phyloP scores from a whole-genome alignment of 139 green algal species.

The Nannochloris sp. region DNA sequence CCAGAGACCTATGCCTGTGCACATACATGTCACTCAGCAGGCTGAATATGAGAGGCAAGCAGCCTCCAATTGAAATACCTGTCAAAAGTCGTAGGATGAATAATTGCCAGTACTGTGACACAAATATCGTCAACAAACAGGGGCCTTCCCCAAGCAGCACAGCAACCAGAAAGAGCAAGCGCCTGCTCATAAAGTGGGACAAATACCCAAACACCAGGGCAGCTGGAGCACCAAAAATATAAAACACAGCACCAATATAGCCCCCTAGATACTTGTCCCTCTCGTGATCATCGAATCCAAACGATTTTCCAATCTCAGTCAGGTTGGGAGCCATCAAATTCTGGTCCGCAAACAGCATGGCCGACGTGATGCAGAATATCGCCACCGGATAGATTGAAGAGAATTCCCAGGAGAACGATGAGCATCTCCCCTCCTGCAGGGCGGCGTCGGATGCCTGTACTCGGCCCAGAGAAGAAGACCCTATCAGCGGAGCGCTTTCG shows the following conservation, averaged over 20 bases:
- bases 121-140: constrained; percentile 63
- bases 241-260: constrained; percentile 69
- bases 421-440: too few species aligned
- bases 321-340: constrained; percentile 83
- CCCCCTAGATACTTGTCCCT: constrained; percentile 65
- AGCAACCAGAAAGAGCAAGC: constrained; percentile 57
- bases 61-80: constrained; percentile 66
- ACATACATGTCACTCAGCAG: constrained; percentile 69
- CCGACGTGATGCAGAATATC: constrained; percentile 60
- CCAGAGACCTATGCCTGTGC: constrained; percentile 21
- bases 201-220: constrained; percentile 64
- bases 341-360: constrained; percentile 76
- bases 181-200: constrained; percentile 47
- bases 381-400: constrained; percentile 39
- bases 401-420: too few species aligned
- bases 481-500: too few species aligned
- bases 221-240: constrained; percentile 66
- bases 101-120: constrained; percentile 71
- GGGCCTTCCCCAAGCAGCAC: constrained; percentile 61
- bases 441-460: too few species aligned
- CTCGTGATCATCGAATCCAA: constrained; percentile 50
- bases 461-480: too few species aligned
- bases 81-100: constrained; percentile 69
- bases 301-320: constrained; percentile 33
- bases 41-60: constrained; percentile 69